phyloP scores from a whole-genome alignment of 768 basidiomycete genomes.

The Galerina marginata region DNA sequence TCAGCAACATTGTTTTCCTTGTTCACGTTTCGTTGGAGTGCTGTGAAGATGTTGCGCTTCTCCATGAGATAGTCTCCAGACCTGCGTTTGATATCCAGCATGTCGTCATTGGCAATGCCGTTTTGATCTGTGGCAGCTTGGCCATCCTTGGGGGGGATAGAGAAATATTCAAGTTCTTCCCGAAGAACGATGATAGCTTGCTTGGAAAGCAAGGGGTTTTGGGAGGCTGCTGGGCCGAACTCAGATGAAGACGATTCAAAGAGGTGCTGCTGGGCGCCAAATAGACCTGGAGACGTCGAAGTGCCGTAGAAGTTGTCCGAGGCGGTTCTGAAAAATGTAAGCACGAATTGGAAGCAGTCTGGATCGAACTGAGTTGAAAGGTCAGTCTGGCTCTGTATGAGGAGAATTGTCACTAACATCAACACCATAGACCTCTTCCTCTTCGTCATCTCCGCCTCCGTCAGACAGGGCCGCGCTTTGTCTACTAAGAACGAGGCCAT shows the following conservation, averaged over 20 bases:
- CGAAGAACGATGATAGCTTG: constrained; percentile 98
- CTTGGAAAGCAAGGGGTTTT: constrained; percentile 93
- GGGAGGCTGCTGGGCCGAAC: constrained; percentile 66
- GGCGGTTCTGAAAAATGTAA: constrained; percentile 89
- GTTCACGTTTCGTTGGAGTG: constrained; percentile 97
- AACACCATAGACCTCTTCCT: constrained; percentile 94
- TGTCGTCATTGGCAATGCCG: constrained; percentile 78
- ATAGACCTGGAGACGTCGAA: constrained; percentile 69
- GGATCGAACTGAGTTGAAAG: constrained; percentile 82
- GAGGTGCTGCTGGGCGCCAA: constrained; percentile 79
- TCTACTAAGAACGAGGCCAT: constrained; percentile 91
- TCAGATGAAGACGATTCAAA: constrained; percentile 70
- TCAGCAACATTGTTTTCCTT: constrained; percentile 99
- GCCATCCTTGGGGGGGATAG: constrained; percentile 81
- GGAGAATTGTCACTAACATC: constrained; percentile 69
- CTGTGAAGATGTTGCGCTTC: constrained; percentile 93
- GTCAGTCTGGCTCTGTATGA: constrained; percentile 13
- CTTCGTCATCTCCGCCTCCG: constrained; percentile 75
- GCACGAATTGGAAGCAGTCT: constrained; percentile 92
- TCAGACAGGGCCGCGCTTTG: constrained; percentile 80
- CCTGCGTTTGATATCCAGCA: constrained; percentile 82
- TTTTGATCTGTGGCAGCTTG: constrained; percentile 71
- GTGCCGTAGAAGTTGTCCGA: constrained; percentile 94
- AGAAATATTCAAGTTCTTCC: constrained; percentile 98
- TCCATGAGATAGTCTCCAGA: constrained; percentile 90